A percentile compares a stretch with the other conserved stretches of the same genome.
Conservation (phyloP, 208 protist genomes). For the Novymonas esmeraldas region DNA sequence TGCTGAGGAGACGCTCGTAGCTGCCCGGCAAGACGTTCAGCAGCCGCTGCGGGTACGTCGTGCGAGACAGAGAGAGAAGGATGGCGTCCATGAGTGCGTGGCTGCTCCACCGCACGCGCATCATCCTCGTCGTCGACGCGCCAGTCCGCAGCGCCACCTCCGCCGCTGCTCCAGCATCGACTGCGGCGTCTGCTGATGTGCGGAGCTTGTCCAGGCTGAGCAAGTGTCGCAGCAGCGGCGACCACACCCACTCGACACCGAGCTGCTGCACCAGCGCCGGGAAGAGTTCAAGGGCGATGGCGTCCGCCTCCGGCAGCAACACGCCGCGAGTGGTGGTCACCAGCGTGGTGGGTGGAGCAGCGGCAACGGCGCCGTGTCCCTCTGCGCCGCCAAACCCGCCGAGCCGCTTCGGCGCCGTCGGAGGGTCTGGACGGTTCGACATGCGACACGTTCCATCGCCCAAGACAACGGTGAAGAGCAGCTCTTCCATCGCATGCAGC, state of each 20-base stretch:
- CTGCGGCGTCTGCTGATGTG: constrained; percentile 17
- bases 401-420: constrained; percentile 3
- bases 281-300: constrained; percentile 50
- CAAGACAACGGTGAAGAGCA: constrained; percentile 62
- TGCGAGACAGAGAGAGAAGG: constrained; percentile 42
- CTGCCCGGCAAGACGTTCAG: constrained; percentile 67
- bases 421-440: constrained; percentile 27
- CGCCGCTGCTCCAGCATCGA: background rate
- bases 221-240: constrained; percentile 54
- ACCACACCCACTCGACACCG: constrained; percentile 88
- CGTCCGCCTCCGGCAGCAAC: constrained; percentile 64
- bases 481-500: constrained; percentile 59
- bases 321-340: constrained; percentile 50
- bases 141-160: background rate
- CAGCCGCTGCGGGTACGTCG: constrained; percentile 67
- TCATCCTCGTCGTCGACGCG: background rate
- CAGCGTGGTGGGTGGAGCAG: background rate
- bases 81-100: constrained; percentile 46
- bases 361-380: background rate
- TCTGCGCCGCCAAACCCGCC: background rate
- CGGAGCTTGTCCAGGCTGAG: constrained; percentile 48
- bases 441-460: constrained; percentile 37
- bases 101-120: constrained; percentile 48
- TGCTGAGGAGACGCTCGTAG: constrained; percentile 50
- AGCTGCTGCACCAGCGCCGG: constrained; percentile 74